Percentiles rank a stretch among this genome's conserved stretches.
Conservation (phyloP, 768 basidiomycete species). For the Termitomyces sp. region DNA sequence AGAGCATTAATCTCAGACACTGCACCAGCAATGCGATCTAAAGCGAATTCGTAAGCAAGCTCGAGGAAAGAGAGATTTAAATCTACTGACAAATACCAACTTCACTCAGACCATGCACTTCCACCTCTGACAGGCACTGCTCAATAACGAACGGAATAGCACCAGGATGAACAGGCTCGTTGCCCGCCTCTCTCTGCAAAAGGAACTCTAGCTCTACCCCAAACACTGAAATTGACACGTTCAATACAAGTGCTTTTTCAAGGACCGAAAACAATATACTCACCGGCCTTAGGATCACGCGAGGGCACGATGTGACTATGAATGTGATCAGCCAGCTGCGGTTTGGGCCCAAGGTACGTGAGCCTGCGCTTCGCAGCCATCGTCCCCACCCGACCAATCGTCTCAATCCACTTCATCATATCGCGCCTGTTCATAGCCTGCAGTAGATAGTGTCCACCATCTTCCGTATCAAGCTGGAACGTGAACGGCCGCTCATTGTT, state of each 20-base stretch:
- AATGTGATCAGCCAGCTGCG: slow-evolving; percentile 71
- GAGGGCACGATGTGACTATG: slow-evolving; percentile 55
- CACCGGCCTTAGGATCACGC: slow-evolving; percentile 75
- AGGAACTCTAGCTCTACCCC: slow-evolving; percentile 74
- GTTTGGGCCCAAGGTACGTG: slow-evolving; percentile 81
- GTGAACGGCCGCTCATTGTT: slow-evolving; percentile 82
- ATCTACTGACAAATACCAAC: slow-evolving; percentile 73
- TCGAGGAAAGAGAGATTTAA: not conserved
- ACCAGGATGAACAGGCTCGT: slow-evolving; percentile 47
- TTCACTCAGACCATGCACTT: slow-evolving; percentile 72
- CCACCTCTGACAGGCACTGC: slow-evolving; percentile 66
- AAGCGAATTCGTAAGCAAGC: not conserved
- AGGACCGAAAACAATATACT: slow-evolving; percentile 19
- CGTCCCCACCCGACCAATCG: slow-evolving; percentile 66
- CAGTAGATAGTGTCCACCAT: slow-evolving; percentile 79
- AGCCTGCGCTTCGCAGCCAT: slow-evolving; percentile 73
- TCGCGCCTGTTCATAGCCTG: slow-evolving; percentile 71
- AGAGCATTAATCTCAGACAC: slow-evolving; percentile 63
- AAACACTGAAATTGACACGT: slow-evolving; percentile 45
- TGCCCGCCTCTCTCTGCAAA: slow-evolving; percentile 58
- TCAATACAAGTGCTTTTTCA: not conserved
- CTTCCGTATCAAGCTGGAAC: slow-evolving; percentile 82
- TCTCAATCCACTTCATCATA: slow-evolving; percentile 76
- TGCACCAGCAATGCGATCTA: slow-evolving; percentile 84
- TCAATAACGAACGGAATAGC: slow-evolving; percentile 65